Evolutionary conservation across 2,329 filamentous ascomycete species (phyloP).

Genomic region (Pyricularia sp.): DNA sequence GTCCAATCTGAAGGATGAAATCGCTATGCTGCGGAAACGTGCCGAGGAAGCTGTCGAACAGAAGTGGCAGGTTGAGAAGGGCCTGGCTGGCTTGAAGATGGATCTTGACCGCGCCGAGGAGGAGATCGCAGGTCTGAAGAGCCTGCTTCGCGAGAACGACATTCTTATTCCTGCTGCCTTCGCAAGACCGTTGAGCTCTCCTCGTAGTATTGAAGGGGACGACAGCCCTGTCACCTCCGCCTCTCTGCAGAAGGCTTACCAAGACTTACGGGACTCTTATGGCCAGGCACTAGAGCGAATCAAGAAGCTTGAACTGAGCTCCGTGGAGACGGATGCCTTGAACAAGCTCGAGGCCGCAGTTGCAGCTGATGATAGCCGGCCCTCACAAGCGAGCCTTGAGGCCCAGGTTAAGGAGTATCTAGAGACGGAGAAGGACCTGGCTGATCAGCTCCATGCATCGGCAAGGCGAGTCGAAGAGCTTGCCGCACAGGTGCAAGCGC

Average conservation of each 20-base stretch:
- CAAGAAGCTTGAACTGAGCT: slow-evolving; percentile 44
- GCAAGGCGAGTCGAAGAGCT: slow-evolving; percentile 64
- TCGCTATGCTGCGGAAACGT: slow-evolving; percentile 68
- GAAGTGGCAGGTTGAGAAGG: slow-evolving; percentile 51
- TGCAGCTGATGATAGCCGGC: slow-evolving; percentile 25
- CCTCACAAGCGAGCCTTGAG: no score
- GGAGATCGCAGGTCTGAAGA: slow-evolving; percentile 74
- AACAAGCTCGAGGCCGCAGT: slow-evolving; percentile 55
- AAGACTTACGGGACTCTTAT: slow-evolving; percentile 62
- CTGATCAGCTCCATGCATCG: slow-evolving; percentile 58
- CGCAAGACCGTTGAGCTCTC: slow-evolving; percentile 24
- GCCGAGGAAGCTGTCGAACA: slow-evolving; percentile 91
- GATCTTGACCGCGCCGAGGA: slow-evolving; percentile 90
- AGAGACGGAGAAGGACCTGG: slow-evolving; percentile 48
- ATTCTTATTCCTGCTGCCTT: slow-evolving; percentile 55
- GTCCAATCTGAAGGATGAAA: slow-evolving; percentile 64
- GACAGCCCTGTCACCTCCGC: slow-evolving; percentile 46
- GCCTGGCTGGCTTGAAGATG: slow-evolving; percentile 52
- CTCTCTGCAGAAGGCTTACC: slow-evolving; percentile 61
- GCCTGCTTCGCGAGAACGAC: slow-evolving; percentile 69
- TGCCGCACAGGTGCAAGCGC: slow-evolving; percentile 63
- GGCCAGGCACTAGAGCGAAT: slow-evolving; percentile 52
- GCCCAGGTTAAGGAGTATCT: slow-evolving; percentile 38
- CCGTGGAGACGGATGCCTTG: slow-evolving; percentile 46
- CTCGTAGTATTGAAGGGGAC: slow-evolving; percentile 8